Evolutionary conservation across 345 rosid species (phyloP), one percentile per base, ranked within the genome.

Genomic region (Eucalyptus guilfoylei): DNA sequence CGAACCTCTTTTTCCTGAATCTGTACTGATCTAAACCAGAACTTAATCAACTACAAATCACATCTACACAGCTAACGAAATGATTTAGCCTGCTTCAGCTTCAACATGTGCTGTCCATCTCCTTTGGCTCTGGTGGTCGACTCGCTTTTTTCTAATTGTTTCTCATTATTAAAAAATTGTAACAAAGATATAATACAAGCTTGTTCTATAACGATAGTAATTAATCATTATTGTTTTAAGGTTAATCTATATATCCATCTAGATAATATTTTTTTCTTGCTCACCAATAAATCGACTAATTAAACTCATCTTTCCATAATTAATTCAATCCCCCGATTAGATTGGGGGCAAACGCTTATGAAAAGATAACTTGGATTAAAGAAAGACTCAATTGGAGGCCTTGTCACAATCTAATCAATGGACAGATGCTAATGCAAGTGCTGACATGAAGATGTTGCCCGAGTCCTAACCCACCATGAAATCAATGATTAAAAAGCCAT

Each of bases 241-340:
- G 55, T 52, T 52, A 52, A 23, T 55, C 37, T 10, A 5, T 37
- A 17, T 37, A 72, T 4, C 14, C 9, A 0, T 76, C 62, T 3
- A 37, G 45, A 76, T 76, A 37, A 76, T 37, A 76, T 19, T 76
- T 11, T 11, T 37, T 76, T 44, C 45, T 76, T 6, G 5, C 12
- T 76, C 28, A 4, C 28, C 24, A 11, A 37, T 76, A 37, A 64
- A 64, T 14, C 2, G 2, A 19, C 5, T 76, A 76, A 76, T 37
- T 19, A 11, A 37, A 76, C 24, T 17, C 7, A 17, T 17, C 44
- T 72, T 72, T 37, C 26, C 21, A 32, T 67, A 32, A 32, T 55
- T 23, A 55, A 55, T 55, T 55, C 60, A 55, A 55, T 55, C 60
- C 28, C 60, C 2, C 12, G 2, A 54, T 21, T 54, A 4, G 28